Evolutionary conservation across 1,284 basidiomycete species (phyloP), one percentile per base, ranked within the genome.

Genomic region (Thecaphora thlaspeos): DNA sequence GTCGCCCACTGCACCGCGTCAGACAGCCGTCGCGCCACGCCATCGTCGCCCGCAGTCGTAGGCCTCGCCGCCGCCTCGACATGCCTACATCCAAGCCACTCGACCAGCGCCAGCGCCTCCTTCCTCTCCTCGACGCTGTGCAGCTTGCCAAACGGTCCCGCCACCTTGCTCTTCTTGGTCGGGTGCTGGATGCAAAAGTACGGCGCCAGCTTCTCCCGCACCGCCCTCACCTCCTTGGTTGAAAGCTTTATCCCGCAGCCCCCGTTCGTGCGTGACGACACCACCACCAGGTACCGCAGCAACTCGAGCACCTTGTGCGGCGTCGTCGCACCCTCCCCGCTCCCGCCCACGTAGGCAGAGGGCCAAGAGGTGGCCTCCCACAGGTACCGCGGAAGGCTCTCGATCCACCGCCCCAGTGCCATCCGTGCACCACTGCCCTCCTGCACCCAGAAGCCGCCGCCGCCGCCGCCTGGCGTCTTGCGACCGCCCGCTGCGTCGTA

Each of bases 131-230:
- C 9, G 3, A 5, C 18, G 9, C 18, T 21, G 17, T 55, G 55
- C 28, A 67, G 56, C 18, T 32, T 41, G 23, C 14, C 37, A 36
- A 51, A 67, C 0, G 64, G 55, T 2, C 64, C 64, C 11, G 50
- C 52, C 14, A 42, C 49, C 5, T 46, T 46, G 8, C 49, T 34
- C 40, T 51, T 46, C 37, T 61, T 66, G 40, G 51, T 48, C 1
- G 60, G 64, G 21, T 62, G 55, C 24, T 41, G 26, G 41, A 67
- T 41, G 53, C 51, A 58, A 46, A 63, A 67, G 46, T 56, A 63
- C 2, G 64, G 60, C 5, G 43, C 53, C 18, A 67, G 51, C 34
- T 50, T 48, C 7, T 51, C 51, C 36, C 46, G 55, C 14, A 45
- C 7, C 17, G 41, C 24, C 5, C 17, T 26, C 3, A 43, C 7